These are phyloP conservation scores for Sicyos baderoa DNA, from an alignment of 306 rosid species.

Conservation along the genomic window DNA sequence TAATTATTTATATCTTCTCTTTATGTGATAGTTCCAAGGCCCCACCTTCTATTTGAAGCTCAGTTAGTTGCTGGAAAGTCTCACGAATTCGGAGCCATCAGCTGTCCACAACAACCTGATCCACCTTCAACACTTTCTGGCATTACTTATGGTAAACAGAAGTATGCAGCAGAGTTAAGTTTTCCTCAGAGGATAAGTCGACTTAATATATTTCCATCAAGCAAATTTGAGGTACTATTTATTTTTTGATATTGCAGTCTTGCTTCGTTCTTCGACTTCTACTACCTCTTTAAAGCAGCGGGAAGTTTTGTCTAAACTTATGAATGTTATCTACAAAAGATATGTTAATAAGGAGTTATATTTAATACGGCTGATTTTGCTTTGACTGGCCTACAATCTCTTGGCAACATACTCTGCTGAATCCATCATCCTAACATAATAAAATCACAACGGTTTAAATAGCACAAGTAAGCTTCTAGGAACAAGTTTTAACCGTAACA, in stretches of 20 bases:
- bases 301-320: not conserved
- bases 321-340: not conserved
- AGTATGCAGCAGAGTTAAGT: slow-evolving; percentile 76
- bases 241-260: not conserved
- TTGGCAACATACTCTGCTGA: too few species aligned
- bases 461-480: too few species aligned
- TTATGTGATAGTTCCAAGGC: slow-evolving; percentile 70
- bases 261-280: not conserved
- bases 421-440: too few species aligned
- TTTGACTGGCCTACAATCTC: not conserved
- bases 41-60: slow-evolving; percentile 96
- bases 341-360: not conserved
- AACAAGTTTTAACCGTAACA: too few species aligned
- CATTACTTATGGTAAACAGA: slow-evolving; percentile 63
- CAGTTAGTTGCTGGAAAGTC: slow-evolving; percentile 88
- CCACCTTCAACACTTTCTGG: slow-evolving; percentile 47
- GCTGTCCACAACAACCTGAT: slow-evolving; percentile 62
- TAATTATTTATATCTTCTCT: slow-evolving; percentile 26
- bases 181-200: slow-evolving; percentile 87
- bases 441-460: too few species aligned
- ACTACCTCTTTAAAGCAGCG: too few species aligned
- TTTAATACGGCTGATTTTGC: too few species aligned
- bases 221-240: slow-evolving; percentile 67
- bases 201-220: slow-evolving; percentile 73
- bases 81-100: slow-evolving; percentile 66